Percentiles rank a stretch among this genome's conserved stretches.
Conservation (phyloP, 257 asterid genomes). For the Sherardia arvensis region DNA sequence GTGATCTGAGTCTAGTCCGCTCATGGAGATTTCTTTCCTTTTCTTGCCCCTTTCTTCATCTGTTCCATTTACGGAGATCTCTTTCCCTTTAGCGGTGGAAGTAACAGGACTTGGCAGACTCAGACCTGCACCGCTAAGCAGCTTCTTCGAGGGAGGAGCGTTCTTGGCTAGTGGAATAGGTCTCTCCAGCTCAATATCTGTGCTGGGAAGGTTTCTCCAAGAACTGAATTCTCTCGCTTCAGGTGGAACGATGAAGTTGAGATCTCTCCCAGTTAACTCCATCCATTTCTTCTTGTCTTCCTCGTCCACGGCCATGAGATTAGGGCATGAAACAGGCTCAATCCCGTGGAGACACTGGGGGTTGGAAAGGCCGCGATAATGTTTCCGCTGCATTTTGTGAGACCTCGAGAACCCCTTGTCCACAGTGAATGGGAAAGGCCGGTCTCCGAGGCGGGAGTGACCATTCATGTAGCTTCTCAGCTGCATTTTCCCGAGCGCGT, state of each 20-base stretch:
- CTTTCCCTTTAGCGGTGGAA: slow-evolving; percentile 53
- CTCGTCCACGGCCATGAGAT: slow-evolving; percentile 39
- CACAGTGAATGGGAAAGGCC: slow-evolving; percentile 58
- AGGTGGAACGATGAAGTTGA: slow-evolving; percentile 36
- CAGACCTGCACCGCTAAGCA: slow-evolving; percentile 52
- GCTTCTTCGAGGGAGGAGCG: slow-evolving; percentile 33
- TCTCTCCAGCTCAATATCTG: slow-evolving; percentile 58
- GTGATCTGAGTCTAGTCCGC: slow-evolving; percentile 18
- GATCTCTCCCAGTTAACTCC: slow-evolving; percentile 55
- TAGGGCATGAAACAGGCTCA: slow-evolving; percentile 47
- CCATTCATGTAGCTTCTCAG: slow-evolving; percentile 74
- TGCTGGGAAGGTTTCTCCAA: slow-evolving; percentile 63
- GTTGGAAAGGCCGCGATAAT: slow-evolving; percentile 62
- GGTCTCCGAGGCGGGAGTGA: slow-evolving; percentile 69
- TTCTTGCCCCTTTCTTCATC: slow-evolving; percentile 48
- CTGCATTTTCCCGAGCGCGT: slow-evolving; percentile 82
- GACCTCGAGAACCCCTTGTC: slow-evolving; percentile 67
- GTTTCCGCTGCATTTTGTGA: slow-evolving; percentile 70
- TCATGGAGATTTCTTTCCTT: slow-evolving; percentile 44
- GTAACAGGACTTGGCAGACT: slow-evolving; percentile 53
- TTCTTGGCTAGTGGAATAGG: slow-evolving; percentile 34
- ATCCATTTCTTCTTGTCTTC: slow-evolving; percentile 62
- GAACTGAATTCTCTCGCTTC: slow-evolving; percentile 57
- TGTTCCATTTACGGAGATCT: slow-evolving; percentile 31
- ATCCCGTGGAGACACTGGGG: slow-evolving; percentile 76